These are phyloP conservation scores for Chloropicon primus DNA, from an alignment of 139 green algal species.

Conservation along the genomic window DNA sequence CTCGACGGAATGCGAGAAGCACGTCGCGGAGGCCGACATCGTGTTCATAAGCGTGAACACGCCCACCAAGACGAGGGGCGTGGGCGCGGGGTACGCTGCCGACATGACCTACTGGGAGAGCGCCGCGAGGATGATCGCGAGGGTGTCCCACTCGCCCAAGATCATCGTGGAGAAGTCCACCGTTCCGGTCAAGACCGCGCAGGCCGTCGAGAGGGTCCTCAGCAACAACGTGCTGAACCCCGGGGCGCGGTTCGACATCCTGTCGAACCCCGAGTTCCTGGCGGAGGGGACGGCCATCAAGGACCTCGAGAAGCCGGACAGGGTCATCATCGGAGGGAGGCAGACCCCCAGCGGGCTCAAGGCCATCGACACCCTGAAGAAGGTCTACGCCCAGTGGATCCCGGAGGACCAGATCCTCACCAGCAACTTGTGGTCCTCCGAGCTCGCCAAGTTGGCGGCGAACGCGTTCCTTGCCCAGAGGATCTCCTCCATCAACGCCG, in stretches of 20 bases:
- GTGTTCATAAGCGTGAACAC: conserved; percentile 78
- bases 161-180: conserved; percentile 99
- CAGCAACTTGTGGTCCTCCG: conserved; percentile 91
- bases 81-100: conserved; percentile 90
- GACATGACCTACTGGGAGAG: conserved; percentile 99
- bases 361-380: conserved; percentile 30
- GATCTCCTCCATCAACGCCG: conserved; percentile 98
- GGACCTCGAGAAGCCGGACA: conserved; percentile 67
- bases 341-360: conserved; percentile 55
- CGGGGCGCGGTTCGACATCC: conserved; percentile 80
- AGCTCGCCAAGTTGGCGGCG: conserved; percentile 87
- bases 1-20: conserved; percentile 80
- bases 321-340: conserved; percentile 68
- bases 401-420: conserved; percentile 80
- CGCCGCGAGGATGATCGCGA: conserved; percentile 84
- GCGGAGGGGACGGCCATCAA: conserved; percentile 73
- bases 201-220: conserved; percentile 78
- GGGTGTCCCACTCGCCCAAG: conserved; percentile 60
- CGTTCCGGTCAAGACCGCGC: conserved; percentile 96
- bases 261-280: conserved; percentile 59
- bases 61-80: conserved; percentile 88
- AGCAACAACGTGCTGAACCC: conserved; percentile 28
- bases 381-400: conserved; percentile 86
- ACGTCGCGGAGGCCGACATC: conserved; percentile 86
- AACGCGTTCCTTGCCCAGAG: conserved; percentile 62